Percentiles rank a stretch among this genome's conserved stretches.
phyloP scores from a whole-genome alignment of 257 asterid genomes.

The Catharanthus roseus region DNA sequence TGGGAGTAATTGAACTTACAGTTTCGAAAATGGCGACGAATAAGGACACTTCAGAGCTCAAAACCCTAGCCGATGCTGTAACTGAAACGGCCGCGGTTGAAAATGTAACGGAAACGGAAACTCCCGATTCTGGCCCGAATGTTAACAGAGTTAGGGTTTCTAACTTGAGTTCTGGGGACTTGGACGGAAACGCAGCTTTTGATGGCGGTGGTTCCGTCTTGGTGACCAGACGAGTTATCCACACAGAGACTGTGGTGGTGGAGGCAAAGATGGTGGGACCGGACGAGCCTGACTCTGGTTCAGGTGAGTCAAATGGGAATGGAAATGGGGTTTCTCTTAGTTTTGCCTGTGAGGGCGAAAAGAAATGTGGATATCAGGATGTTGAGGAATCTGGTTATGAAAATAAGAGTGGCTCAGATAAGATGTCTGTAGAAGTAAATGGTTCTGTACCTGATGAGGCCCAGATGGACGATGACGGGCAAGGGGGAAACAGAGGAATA shows the following conservation, averaged over 20 bases:
- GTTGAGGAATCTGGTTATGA: neutral
- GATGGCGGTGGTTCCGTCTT: conserved; percentile 1
- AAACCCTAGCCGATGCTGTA: conserved; percentile 15
- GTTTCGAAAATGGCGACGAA: neutral
- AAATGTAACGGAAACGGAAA: neutral
- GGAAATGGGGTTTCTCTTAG: conserved; percentile 1
- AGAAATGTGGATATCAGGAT: neutral
- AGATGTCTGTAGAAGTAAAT: neutral
- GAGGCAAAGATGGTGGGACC: conserved; percentile 4
- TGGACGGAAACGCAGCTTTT: conserved; percentile 3
- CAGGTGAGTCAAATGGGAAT: neutral
- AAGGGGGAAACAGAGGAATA: neutral
- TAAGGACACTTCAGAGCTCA: neutral
- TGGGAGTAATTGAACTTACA: neutral
- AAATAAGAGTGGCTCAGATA: neutral
- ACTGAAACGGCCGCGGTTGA: neutral
- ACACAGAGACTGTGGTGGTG: neutral
- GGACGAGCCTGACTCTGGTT: conserved; percentile 8
- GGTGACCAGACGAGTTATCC: neutral
- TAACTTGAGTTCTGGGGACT: neutral
- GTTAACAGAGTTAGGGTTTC: no score
- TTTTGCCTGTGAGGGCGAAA: neutral
- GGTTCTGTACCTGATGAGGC: neutral
- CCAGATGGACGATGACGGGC: neutral
- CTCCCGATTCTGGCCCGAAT: neutral